phyloP scores from a whole-genome alignment of 1,284 basidiomycete genomes.

The Rhizopogon parksii region DNA sequence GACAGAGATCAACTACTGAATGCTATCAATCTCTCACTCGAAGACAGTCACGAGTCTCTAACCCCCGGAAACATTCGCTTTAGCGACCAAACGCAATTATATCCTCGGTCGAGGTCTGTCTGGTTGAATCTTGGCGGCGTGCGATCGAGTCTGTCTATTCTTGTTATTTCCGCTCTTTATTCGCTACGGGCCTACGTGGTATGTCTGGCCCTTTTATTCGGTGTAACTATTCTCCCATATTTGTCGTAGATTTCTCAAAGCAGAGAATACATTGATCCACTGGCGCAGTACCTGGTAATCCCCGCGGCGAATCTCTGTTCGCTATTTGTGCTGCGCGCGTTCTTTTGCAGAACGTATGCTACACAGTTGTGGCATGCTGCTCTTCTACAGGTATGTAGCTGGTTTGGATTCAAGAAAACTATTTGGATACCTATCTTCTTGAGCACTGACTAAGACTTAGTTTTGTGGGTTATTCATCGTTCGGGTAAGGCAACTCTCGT shows the following conservation, averaged over 20 bases:
- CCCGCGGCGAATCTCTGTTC: conserved; percentile 14
- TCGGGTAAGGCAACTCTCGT: conserved; percentile 10
- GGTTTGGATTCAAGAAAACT: not conserved
- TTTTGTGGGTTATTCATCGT: conserved; percentile 20
- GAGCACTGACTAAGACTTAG: conserved; percentile 8
- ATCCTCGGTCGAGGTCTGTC: not conserved
- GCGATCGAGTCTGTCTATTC: conserved; percentile 14
- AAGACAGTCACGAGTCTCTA: conserved; percentile 6
- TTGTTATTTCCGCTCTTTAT: conserved; percentile 12
- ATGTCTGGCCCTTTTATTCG: conserved; percentile 9
- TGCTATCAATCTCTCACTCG: conserved; percentile 7
- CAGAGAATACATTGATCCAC: conserved; percentile 11
- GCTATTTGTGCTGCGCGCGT: conserved; percentile 12
- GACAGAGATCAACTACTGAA: conserved; percentile 6
- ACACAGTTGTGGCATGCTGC: conserved; percentile 18
- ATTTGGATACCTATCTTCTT: not conserved
- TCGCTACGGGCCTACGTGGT: conserved; percentile 15
- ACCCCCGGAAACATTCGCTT: not conserved
- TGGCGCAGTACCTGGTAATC: conserved; percentile 13
- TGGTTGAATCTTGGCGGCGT: conserved; percentile 6
- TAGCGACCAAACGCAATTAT: conserved; percentile 3
- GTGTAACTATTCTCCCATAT: not conserved
- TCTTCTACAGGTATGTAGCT: conserved; percentile 18
- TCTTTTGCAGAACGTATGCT: conserved; percentile 11
- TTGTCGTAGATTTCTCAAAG: conserved; percentile 15